phyloP scores from a whole-genome alignment of 116 monocot genomes.

The Phalaenopsis hybrid region DNA sequence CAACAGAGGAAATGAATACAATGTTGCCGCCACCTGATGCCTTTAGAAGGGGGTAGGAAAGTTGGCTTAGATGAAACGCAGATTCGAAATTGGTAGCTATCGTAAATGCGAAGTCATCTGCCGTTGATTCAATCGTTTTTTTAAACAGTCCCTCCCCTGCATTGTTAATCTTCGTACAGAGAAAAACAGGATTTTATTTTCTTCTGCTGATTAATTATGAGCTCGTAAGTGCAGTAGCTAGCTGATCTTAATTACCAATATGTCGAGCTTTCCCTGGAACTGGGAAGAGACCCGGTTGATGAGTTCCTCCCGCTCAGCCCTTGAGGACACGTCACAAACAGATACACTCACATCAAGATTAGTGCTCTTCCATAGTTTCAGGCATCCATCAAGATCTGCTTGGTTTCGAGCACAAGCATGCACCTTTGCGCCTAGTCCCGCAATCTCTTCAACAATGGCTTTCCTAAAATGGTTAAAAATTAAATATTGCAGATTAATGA shows the following conservation, averaged over 20 bases:
- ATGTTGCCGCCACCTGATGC: neutral
- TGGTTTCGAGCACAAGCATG: conserved; percentile 36
- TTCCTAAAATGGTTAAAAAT: neutral
- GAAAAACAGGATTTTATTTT: neutral
- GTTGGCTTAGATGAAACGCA: neutral
- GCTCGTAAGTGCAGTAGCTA: neutral
- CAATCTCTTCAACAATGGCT: conserved; percentile 44
- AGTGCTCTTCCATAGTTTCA: conserved; percentile 21
- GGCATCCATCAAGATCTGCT: conserved; percentile 23
- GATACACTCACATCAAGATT: conserved; percentile 23
- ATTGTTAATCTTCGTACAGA: neutral
- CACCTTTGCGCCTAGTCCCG: conserved; percentile 26
- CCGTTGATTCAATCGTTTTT: neutral
- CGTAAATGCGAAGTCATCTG: neutral
- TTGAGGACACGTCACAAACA: conserved; percentile 29
- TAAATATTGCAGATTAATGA: neutral
- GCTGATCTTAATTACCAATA: conserved; percentile 19
- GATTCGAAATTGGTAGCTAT: conserved; percentile 1
- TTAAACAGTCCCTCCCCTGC: neutral
- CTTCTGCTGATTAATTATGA: neutral
- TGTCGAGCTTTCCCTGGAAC: conserved; percentile 43
- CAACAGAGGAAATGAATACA: conserved; percentile 3
- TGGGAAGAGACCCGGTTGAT: conserved; percentile 3
- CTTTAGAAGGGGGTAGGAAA: neutral
- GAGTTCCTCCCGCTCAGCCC: conserved; percentile 20